Evolutionary conservation across 495 filamentous ascomycete genomes (phyloP), one percentile per base, ranked within the genome.

Genomic region (Aspergillus egyptiacus): DNA sequence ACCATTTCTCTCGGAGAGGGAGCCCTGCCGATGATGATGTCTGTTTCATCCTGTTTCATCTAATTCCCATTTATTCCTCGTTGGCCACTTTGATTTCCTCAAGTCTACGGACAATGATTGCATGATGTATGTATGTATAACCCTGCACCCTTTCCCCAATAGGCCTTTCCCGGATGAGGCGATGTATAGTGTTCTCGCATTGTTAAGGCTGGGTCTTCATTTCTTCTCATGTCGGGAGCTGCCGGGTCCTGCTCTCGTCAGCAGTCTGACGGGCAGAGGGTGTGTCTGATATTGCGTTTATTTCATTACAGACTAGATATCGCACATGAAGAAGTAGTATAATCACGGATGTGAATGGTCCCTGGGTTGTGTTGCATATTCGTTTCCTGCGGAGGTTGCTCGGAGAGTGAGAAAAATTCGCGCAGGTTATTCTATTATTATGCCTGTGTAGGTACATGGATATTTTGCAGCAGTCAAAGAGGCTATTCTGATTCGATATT

Each of bases 101-200:
- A 60, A 59, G 39, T 63, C 59, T 57, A 64, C 55, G 59, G 62
- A 66, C 61, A 49, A 65, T 66, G 63, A 66, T 57, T 62, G 56
- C 58, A 61, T 65, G 63, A 66, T 68, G 65, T 70, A 66, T 68
- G 65, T 70, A 66, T 57, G 65, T 65, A 68, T 70, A 68, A 55
- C 48, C 50, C 57, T 57, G 38, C 53, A 54, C 27, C 13, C 38
- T 50, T 55, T 58, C 41, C n/a, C n/a, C 55, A 50, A 49, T 46
- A 49, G 59, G 39, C 40, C 30, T 46, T 48, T 35, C 36, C 46
- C 37, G 46, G 34, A 30, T 48, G 51, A 51, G 33, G 51, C 53
- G 55, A 48, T 58, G 55, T 58, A 58, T 51, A 58, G 50, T 58
- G 54, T 48, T 51, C 48, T 55, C 49, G 51, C 53, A 56, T 60